Conservation (phyloP, 768 basidiomycete species). For the Paxillus involutus region DNA sequence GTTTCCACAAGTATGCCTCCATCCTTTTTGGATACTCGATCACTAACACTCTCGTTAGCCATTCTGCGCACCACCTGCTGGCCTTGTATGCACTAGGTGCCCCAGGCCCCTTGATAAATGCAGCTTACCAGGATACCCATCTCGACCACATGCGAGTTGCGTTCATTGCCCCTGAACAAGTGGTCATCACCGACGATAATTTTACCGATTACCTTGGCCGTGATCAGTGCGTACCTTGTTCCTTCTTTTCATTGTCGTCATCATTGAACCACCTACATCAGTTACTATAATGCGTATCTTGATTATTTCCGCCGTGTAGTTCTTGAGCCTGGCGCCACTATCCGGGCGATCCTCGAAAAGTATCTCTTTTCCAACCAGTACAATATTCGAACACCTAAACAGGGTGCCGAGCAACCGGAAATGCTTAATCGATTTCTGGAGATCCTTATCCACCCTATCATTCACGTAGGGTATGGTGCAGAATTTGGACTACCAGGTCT, state of each 20-base stretch:
- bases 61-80: slow-evolving; percentile 56
- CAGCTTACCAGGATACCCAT: slow-evolving; percentile 42
- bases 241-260: background rate
- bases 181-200: slow-evolving; percentile 25
- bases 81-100: slow-evolving; percentile 65
- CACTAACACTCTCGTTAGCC: slow-evolving; percentile 33
- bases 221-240: slow-evolving; percentile 24
- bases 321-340: slow-evolving; percentile 26
- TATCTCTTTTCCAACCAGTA: slow-evolving; percentile 56
- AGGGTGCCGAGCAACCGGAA: slow-evolving; percentile 40
- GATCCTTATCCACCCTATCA: slow-evolving; percentile 65
- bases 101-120: slow-evolving; percentile 36
- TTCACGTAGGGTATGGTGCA: slow-evolving; percentile 61
- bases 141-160: slow-evolving; percentile 37
- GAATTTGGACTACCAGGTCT: slow-evolving; percentile 67
- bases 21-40: background rate
- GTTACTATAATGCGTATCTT: slow-evolving; percentile 33
- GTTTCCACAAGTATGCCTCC: slow-evolving; percentile 30
- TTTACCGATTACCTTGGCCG: slow-evolving; percentile 28
- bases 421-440: slow-evolving; percentile 62
- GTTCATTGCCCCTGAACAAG: slow-evolving; percentile 24
- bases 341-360: slow-evolving; percentile 51
- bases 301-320: slow-evolving; percentile 31
- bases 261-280: slow-evolving; percentile 1
- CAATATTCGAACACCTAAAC: slow-evolving; percentile 38